Evolutionary conservation across 1,139 yeast species (phyloP).

Genomic region (Nematodospora anomalae): DNA sequence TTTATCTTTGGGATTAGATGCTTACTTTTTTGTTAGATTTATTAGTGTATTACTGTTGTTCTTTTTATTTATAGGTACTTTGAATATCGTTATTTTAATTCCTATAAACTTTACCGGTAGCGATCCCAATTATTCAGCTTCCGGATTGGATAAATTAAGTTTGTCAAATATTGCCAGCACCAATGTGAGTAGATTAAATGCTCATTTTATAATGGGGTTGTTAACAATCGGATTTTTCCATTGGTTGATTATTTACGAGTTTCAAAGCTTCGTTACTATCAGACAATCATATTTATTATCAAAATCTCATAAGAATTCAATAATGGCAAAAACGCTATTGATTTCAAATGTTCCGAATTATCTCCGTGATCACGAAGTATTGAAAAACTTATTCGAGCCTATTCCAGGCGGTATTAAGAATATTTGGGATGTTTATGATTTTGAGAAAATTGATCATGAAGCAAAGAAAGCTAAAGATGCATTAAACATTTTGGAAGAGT

Average conservation of each 20-base stretch:
- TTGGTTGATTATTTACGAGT: constrained; percentile 49
- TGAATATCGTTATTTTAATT: constrained; percentile 53
- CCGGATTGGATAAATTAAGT: constrained; percentile 60
- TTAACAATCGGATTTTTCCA: constrained; percentile 56
- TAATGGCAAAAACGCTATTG: constrained; percentile 42
- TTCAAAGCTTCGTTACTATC: constrained; percentile 46
- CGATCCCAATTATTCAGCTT: constrained; percentile 26
- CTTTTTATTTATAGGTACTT: constrained; percentile 48
- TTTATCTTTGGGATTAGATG: constrained; percentile 57
- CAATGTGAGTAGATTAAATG: constrained; percentile 45
- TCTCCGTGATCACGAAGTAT: constrained; percentile 26
- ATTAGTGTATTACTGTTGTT: constrained; percentile 47
- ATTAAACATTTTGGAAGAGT: constrained; percentile 42
- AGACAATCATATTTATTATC: constrained; percentile 39
- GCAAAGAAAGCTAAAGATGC: constrained; percentile 34
- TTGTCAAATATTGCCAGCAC: constrained; percentile 58
- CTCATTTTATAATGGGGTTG: constrained; percentile 56
- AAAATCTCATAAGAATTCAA: constrained; percentile 23
- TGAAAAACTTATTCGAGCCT: constrained; percentile 27
- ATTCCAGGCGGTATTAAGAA: constrained; percentile 49
- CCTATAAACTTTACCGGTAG: constrained; percentile 58
- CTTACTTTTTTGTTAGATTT: constrained; percentile 61
- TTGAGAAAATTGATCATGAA: constrained; percentile 29
- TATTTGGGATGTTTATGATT: constrained; percentile 54
- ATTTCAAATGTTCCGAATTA: constrained; percentile 49